Base-by-base conservation (phyloP, 2,329 filamentous ascomycete genomes). In the Colletotrichum magnum region DNA sequence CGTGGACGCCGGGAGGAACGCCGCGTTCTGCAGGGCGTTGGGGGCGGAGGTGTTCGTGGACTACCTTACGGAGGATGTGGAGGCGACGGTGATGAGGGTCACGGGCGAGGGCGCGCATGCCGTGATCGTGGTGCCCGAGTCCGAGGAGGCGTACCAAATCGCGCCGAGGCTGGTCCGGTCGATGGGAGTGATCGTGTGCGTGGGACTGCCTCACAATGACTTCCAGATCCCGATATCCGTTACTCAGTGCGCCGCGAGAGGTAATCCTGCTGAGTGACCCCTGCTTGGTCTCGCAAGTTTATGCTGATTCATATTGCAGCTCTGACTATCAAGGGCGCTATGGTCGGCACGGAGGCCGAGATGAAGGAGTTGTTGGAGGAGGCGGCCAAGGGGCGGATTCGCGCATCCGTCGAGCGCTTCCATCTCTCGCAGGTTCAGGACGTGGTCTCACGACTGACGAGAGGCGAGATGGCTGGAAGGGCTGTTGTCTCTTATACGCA, bases 31-130 rank as follows among this genome's bases (percentile, higher is more conserved):
- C 12, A 58, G 74, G 3, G 64, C 64, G 0, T 73, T 74, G 4
- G 75, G 77, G 0, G 78, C 78, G 0, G 69, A 78, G 7, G 69
- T 63, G 0, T 80, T 77, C 0, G 39, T 80, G 6, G 77, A 79
- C 43, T 80, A 76, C 21, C 1, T 0, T 0, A n/a, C 6, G 0
- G 75, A 76, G 0, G 64, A 77, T 2, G 71, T 77, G 0, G 73
- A 74, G 12, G 61, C 50, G 2, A 69, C 26, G 1, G 74, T 79
- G 0, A 76, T 69, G n/a, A 54, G 69, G 0, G 18, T 79, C 0
- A 79, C 77, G 0, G 68, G 54, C 0, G 78, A 79, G 12, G 78
- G 77, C 0, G 77, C 77, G 0, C 71, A 75, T 2, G 77, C 75
- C 5, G 61, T 75, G 0, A 4, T 79, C 1, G 76, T 79, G 0